A percentile compares a stretch with the other conserved stretches of the same genome.
phyloP scores from a whole-genome alignment of 73 alveolate genomes.

The Urostyla sp. region DNA sequence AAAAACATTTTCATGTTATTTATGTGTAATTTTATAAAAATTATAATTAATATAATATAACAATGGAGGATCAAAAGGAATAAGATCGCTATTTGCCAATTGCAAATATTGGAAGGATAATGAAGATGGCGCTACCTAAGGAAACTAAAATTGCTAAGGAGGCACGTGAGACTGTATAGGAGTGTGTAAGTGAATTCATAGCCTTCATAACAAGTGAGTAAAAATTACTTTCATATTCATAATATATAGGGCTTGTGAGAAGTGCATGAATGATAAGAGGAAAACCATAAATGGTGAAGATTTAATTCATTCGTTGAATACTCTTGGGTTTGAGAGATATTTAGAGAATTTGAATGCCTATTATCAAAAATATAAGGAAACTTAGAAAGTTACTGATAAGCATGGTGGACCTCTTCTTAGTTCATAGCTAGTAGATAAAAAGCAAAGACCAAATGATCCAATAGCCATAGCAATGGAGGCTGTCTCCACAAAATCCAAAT shows the following conservation, averaged over 20 bases:
- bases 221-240: constrained; percentile 9
- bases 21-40: neutral
- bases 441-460: too few species aligned
- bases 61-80: constrained; percentile 78
- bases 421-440: too few species aligned
- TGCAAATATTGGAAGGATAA: constrained; percentile 96
- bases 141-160: constrained; percentile 97
- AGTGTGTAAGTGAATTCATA: constrained; percentile 96
- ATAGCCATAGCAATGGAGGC: too few species aligned
- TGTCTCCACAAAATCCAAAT: too few species aligned
- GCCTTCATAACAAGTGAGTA: constrained; percentile 77
- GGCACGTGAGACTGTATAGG: constrained; percentile 98
- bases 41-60: too few species aligned
- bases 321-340: constrained; percentile 96
- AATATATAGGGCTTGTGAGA: constrained; percentile 95
- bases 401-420: too few species aligned
- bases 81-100: constrained; percentile 94
- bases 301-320: constrained; percentile 88
- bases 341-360: constrained; percentile 80
- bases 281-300: constrained; percentile 98
- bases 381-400: too few species aligned
- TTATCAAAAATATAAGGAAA: constrained; percentile 33
- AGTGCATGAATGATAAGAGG: constrained; percentile 94
- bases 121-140: constrained; percentile 95
- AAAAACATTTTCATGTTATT: too few species aligned